Base-by-base conservation (phyloP, 352 stramenopile species). In the Thalassiosira hispida region DNA sequence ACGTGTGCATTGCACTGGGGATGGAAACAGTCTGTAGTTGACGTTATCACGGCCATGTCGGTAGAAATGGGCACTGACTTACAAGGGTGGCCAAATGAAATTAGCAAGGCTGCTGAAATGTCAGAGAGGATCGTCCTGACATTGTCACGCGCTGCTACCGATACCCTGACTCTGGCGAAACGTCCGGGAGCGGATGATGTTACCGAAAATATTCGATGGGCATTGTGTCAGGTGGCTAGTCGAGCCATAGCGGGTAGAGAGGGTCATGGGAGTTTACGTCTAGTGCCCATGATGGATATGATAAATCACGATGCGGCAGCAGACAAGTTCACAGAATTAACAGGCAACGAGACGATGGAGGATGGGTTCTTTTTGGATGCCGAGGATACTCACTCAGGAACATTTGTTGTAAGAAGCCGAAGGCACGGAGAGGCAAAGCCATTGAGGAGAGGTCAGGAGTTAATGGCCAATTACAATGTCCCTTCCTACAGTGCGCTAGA, bases 401-500 rank as follows among this genome's bases (percentile, higher is more conserved):
- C 86, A 18, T 92, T 94, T 79, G 76, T 91, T 8, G 79, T 94
- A 12, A 64, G 84, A 31, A 90, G 81, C 56, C 29, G 73, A 70
- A 78, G 88, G 49, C 78, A 92, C 73, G 88, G 84, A 51, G 60
- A 74, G 51, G 63, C 65, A n/a, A 90, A 88, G 49, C 64, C 84
- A 23, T 66, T 93, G 22, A 83, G 67, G 59, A 77, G 77, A 55
- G 86, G 88, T 35, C 79, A 93, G 72, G 88, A 94, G 66, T 51
- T 94, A 9, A 73, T 91, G 51, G 85, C 83, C 1, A 94, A 92
- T 62, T 94, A 94, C 83, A 94, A 94, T 79, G 82, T 94, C 16
- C 86, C 86, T 9, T 49, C 85, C n/a, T 94, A 91, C 35, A 85
- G 71, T 42, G 73, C 88, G 33, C 35, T 94, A n/a, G 88, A 94